A percentile compares a stretch with the other conserved stretches of the same genome.
These are phyloP conservation scores for Coffea humblotiana DNA, from an alignment of 305 asterid genomes.

Conservation along the genomic window DNA sequence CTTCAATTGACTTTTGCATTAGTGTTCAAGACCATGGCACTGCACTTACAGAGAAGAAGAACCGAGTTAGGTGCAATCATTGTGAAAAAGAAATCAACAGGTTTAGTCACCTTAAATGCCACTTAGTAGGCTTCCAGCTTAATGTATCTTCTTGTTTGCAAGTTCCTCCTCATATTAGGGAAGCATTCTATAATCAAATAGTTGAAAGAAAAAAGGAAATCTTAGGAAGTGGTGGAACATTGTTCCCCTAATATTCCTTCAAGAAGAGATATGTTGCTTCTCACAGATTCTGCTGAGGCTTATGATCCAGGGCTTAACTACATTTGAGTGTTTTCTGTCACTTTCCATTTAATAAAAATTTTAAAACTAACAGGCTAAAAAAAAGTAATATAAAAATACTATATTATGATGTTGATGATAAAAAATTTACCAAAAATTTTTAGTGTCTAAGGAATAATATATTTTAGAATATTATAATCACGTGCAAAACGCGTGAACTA, in stretches of 20 bases:
- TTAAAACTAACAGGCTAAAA: no score
- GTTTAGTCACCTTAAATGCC: neutral
- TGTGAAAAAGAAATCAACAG: neutral
- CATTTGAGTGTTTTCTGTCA: no score
- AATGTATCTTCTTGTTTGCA: neutral
- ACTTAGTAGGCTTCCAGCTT: neutral
- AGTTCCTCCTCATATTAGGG: slow-evolving; percentile 5
- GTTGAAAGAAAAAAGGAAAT: neutral
- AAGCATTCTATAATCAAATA: neutral
- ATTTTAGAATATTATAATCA: no score
- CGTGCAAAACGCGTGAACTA: no score
- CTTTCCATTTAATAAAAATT: no score
- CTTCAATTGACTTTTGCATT: neutral
- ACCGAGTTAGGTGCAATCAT: neutral
- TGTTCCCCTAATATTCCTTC: slow-evolving; percentile 20
- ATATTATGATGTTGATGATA: no score
- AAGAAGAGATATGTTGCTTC: slow-evolving; percentile 27
- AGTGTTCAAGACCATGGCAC: slow-evolving; percentile 2
- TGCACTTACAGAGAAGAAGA: slow-evolving; percentile 3
- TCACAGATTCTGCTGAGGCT: slow-evolving; percentile 12
- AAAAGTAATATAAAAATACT: no score
- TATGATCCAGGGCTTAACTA: neutral
- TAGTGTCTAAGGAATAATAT: no score
- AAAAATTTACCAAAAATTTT: neutral
- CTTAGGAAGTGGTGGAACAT: neutral